A percentile compares a stretch with the other conserved stretches of the same genome.
These are phyloP conservation scores for Blastobotrys apis DNA, from an alignment of 1,139 yeast species.

Conservation along the genomic window DNA sequence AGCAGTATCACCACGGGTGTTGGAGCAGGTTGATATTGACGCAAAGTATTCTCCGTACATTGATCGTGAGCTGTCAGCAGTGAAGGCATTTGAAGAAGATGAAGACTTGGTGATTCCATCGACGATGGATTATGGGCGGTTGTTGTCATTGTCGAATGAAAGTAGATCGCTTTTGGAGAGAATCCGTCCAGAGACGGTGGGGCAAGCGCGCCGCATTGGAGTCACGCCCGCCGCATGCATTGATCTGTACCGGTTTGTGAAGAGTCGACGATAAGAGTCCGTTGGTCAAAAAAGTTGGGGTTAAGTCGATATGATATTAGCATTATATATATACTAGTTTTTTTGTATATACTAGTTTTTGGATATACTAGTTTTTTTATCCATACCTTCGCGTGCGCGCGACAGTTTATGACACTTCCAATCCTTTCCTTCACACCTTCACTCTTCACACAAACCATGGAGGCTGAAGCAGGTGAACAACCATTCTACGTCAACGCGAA, in stretches of 20 bases:
- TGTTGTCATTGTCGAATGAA: constrained; percentile 62
- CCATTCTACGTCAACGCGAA: constrained; percentile 98
- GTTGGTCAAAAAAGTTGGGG: too few species aligned
- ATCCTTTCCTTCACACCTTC: too few species aligned
- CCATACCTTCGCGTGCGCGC: too few species aligned
- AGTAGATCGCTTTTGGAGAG: constrained; percentile 65
- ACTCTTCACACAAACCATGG: too few species aligned
- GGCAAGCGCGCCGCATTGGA: constrained; percentile 92
- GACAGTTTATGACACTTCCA: too few species aligned
- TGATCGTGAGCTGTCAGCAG: constrained; percentile 62
- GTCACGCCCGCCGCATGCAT: constrained; percentile 65
- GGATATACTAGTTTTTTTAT: too few species aligned
- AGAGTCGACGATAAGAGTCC: too few species aligned
- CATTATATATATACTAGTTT: too few species aligned
- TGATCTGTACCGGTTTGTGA: constrained; percentile 32
- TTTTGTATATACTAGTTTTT: too few species aligned
- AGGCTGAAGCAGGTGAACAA: constrained; percentile 52
- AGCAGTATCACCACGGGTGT: constrained; percentile 48
- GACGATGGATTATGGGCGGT: constrained; percentile 53
- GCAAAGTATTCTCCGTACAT: constrained; percentile 82
- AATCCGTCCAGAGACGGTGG: constrained; percentile 82
- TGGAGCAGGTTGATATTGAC: constrained; percentile 65
- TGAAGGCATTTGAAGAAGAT: constrained; percentile 78
- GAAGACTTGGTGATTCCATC: constrained; percentile 66
- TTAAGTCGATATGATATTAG: too few species aligned